Evolutionary conservation across 768 basidiomycete genomes (phyloP).

Genomic region (Pleurotus giganteus): DNA sequence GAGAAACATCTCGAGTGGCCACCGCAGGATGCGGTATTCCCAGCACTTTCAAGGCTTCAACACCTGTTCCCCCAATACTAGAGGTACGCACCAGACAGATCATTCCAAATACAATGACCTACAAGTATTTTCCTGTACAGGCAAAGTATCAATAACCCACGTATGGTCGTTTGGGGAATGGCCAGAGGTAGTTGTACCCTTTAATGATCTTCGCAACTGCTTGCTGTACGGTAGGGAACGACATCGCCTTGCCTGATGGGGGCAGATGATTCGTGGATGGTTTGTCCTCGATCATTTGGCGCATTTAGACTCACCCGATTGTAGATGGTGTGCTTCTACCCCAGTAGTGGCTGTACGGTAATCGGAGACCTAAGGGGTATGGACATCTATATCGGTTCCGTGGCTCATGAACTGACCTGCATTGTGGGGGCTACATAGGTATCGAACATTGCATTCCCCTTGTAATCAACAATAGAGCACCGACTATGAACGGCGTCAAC

Average conservation of each 20-base stretch:
- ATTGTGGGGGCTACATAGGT: slow-evolving; percentile 66
- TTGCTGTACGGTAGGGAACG: slow-evolving; percentile 66
- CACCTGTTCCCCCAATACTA: no score
- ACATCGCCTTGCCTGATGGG: slow-evolving; percentile 43
- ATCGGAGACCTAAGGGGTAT: slow-evolving; percentile 54
- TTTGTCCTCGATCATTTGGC: slow-evolving; percentile 3
- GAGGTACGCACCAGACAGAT: slow-evolving; percentile 69
- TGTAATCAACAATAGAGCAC: slow-evolving; percentile 53
- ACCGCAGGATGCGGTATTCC: slow-evolving; percentile 81
- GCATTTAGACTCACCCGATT: slow-evolving; percentile 29
- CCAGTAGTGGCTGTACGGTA: slow-evolving; percentile 68
- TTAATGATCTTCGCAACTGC: slow-evolving; percentile 63
- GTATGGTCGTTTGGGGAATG: not conserved
- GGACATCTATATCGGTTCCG: not conserved
- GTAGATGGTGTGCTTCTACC: slow-evolving; percentile 38
- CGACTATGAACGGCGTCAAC: slow-evolving; percentile 26
- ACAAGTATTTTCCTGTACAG: slow-evolving; percentile 27
- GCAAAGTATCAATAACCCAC: not conserved
- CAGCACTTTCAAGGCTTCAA: no score
- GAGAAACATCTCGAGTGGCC: slow-evolving; percentile 74
- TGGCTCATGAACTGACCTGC: slow-evolving; percentile 26
- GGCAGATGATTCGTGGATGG: not conserved
- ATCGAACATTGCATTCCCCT: slow-evolving; percentile 58
- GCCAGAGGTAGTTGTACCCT: slow-evolving; percentile 54
- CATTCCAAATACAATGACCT: slow-evolving; percentile 79